Evolutionary conservation across 202 grass and related monocot genomes (phyloP).

Genomic region (Elaeis oleifera): DNA sequence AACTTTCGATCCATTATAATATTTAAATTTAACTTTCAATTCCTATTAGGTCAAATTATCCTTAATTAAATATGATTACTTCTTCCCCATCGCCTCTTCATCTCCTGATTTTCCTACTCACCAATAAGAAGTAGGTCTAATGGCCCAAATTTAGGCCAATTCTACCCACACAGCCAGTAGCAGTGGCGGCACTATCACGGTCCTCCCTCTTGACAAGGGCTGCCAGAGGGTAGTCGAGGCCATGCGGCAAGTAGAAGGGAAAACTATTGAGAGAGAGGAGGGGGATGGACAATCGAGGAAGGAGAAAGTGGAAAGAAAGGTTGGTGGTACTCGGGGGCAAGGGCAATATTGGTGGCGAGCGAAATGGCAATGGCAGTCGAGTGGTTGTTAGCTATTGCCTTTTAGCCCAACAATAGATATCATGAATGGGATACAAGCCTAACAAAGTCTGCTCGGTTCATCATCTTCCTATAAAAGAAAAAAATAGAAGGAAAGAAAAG

Average conservation of each 20-base stretch:
- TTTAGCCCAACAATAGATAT: background rate
- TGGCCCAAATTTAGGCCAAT: constrained; percentile 72
- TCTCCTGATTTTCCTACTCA: too few relatives aligned
- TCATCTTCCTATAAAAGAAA: constrained; percentile 2
- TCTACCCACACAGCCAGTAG: constrained; percentile 4
- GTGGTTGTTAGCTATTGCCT: background rate
- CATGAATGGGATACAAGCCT: background rate
- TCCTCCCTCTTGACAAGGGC: constrained; percentile 61
- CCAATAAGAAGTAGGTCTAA: constrained; percentile 62
- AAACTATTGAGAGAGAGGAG: constrained; percentile 18
- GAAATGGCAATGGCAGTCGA: background rate
- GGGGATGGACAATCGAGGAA: constrained; percentile 11
- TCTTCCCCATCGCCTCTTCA: too few relatives aligned
- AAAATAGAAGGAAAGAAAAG: constrained; percentile 7
- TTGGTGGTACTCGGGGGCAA: background rate
- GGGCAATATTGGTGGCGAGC: background rate
- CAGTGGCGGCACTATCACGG: background rate
- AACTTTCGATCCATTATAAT: too few relatives aligned
- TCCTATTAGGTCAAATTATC: too few relatives aligned
- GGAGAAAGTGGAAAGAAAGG: background rate
- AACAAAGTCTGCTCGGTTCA: background rate
- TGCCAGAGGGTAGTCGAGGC: background rate
- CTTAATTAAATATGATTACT: too few relatives aligned
- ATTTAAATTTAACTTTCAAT: too few relatives aligned
- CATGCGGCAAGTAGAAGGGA: constrained; percentile 5